Evolutionary conservation across 805 yeast genomes (phyloP), one percentile per base, ranked within the genome.

Genomic region (Suhomyces prunicola): DNA sequence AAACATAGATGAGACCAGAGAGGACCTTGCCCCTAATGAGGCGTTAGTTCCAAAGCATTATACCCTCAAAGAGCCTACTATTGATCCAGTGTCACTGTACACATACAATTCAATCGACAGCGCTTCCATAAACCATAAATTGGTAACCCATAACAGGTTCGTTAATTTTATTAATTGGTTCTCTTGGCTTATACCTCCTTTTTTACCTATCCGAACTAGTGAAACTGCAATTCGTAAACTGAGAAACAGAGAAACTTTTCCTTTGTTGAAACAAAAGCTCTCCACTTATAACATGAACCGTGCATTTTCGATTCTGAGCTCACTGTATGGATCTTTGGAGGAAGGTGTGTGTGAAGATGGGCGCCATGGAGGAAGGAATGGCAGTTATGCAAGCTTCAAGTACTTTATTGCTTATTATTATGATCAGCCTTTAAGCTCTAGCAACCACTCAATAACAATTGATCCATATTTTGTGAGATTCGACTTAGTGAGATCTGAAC

Each of bases 401-500:
- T 51, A 42, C 42, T 58, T 58, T 41, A 54, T 59, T 13, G 57
- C 57, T 27, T 59, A 61, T 36, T 69, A 68, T 51, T 59, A 60
- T 31, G 67, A 58, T 53, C 60, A 59, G 47, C 54, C 60, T 10
- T 58, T 65, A 44, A 66, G 64, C 6, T 52, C 58, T 15, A 60
- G 61, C 46, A 51, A 59, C 26, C 63, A 60, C 39, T 51, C 54
- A 40, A 46, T 66, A 27, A 48, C 53, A 19, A 58, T 62, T 39
- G 72, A 68, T 54, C 69, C 70, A 6, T 47, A 58, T 27, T 69
- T 67, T 56, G 61, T 57, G 44, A 53, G 54, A 40, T 67, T 58
- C 50, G 65, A 65, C 10, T 47, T 54, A 8, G 45, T 67, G 27
- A 40, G 54, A 10, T 46, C 56, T 3, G 62, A 64, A n/a, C 56